Conservation (phyloP, 1,139 yeast species). For the Spathaspora sp. region DNA sequence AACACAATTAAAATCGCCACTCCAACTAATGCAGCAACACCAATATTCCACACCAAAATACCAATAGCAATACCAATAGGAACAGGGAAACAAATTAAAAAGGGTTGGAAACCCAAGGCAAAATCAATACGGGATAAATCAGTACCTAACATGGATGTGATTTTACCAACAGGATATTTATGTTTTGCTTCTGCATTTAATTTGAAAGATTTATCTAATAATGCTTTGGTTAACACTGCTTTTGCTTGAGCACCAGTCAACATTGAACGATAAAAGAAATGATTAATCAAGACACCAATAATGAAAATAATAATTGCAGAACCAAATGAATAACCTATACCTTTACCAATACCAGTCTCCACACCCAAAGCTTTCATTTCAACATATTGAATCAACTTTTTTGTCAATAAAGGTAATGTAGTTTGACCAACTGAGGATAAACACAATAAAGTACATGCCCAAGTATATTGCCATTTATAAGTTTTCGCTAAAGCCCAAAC, state of each 20-base stretch:
- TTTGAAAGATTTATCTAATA: conserved; percentile 63
- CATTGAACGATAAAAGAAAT: conserved; percentile 30
- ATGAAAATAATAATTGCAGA: conserved; percentile 21
- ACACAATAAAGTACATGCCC: conserved; percentile 38
- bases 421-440: conserved; percentile 53
- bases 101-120: conserved; percentile 35
- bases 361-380: conserved; percentile 27
- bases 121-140: conserved; percentile 38
- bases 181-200: conserved; percentile 61
- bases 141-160: conserved; percentile 53
- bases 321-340: conserved; percentile 32
- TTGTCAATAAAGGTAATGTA: conserved; percentile 48
- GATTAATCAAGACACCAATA: conserved; percentile 25
- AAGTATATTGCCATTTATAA: conserved; percentile 50
- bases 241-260: conserved; percentile 65
- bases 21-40: conserved; percentile 37
- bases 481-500: conserved; percentile 52
- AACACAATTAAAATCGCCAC: conserved; percentile 30
- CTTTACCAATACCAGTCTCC: conserved; percentile 23
- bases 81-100: conserved; percentile 26
- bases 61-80: conserved; percentile 33
- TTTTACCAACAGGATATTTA: conserved; percentile 61
- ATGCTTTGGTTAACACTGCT: conserved; percentile 63
- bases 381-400: conserved; percentile 42
- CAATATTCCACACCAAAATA: conserved; percentile 32